Percentiles rank a stretch among this genome's conserved stretches.
Evolutionary conservation across 2,329 filamentous ascomycete species (phyloP).

Genomic region (Aureobasidium vineae): DNA sequence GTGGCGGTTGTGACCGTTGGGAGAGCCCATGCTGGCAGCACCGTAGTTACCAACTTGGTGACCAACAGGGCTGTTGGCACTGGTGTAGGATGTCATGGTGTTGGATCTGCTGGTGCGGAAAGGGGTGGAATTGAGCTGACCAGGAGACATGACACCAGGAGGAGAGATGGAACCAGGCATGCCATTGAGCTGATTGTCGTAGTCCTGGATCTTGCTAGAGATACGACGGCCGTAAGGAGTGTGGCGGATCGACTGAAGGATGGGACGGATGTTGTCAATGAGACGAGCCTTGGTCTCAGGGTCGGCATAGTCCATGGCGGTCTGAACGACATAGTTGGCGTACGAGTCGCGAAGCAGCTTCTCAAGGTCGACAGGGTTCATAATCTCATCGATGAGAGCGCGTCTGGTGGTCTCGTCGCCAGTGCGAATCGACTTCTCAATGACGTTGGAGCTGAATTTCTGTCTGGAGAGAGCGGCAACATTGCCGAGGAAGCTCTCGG

Average conservation of each 20-base stretch:
- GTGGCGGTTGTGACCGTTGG: slow-evolving; percentile 12
- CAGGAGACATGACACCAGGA: slow-evolving; percentile 20
- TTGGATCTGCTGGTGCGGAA: slow-evolving; percentile 17
- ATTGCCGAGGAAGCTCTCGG: slow-evolving; percentile 73
- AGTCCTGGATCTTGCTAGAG: slow-evolving; percentile 74
- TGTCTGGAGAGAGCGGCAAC: slow-evolving; percentile 76
- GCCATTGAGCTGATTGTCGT: slow-evolving; percentile 40
- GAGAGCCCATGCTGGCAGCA: slow-evolving; percentile 20
- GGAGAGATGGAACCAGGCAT: slow-evolving; percentile 9
- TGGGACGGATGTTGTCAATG: slow-evolving; percentile 80
- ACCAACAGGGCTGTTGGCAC: slow-evolving; percentile 5
- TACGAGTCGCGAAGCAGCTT: slow-evolving; percentile 87
- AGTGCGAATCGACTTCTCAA: slow-evolving; percentile 88
- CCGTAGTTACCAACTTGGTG: slow-evolving; percentile 3
- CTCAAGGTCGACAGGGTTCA: slow-evolving; percentile 72
- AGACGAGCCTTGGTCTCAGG: slow-evolving; percentile 69
- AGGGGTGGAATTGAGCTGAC: slow-evolving; percentile 6
- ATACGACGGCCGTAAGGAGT: slow-evolving; percentile 95
- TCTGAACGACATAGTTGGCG: slow-evolving; percentile 98
- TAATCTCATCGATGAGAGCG: slow-evolving; percentile 80
- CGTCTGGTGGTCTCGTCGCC: slow-evolving; percentile 72
- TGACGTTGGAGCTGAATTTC: slow-evolving; percentile 99
- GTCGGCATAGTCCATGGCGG: slow-evolving; percentile 82
- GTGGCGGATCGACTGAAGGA: slow-evolving; percentile 78
- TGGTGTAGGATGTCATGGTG: slow-evolving; percentile 12